A percentile compares a stretch with the other conserved stretches of the same genome.
Conservation (phyloP, 2,329 filamentous ascomycete genomes). For the Moelleriella libera region DNA sequence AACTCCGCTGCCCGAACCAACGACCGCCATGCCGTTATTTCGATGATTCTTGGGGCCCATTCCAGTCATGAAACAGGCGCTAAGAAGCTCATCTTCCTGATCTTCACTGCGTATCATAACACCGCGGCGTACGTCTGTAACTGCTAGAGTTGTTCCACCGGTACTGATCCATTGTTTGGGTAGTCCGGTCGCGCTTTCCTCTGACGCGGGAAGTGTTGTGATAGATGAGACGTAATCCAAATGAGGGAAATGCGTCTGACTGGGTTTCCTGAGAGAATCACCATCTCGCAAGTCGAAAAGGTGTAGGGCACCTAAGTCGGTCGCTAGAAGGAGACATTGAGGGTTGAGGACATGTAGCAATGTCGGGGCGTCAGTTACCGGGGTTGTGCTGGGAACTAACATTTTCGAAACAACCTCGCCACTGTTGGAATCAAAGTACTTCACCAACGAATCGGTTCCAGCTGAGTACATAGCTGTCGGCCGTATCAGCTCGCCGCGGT, state of each 20-base stretch:
- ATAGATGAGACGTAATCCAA: conserved; percentile 87
- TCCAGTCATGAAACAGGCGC: conserved; percentile 63
- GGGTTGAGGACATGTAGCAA: conserved; percentile 74
- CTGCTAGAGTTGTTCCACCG: conserved; percentile 77
- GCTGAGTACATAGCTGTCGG: conserved; percentile 44
- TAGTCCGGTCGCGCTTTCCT: conserved; percentile 73
- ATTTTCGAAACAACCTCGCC: conserved; percentile 71
- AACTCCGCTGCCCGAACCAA: conserved; percentile 63
- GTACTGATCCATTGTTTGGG: conserved; percentile 93
- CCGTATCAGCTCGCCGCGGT: not conserved
- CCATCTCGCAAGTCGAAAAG: conserved; percentile 67
- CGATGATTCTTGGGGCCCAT: conserved; percentile 51
- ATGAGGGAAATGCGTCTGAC: conserved; percentile 75
- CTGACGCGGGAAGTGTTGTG: conserved; percentile 65
- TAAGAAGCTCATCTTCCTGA: conserved; percentile 87
- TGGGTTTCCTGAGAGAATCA: conserved; percentile 46
- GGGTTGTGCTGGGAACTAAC: conserved; percentile 47
- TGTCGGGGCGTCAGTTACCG: conserved; percentile 56
- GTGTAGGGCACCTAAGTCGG: conserved; percentile 80
- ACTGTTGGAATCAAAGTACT: conserved; percentile 41
- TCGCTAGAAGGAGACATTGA: conserved; percentile 75
- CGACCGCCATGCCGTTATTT: conserved; percentile 63
- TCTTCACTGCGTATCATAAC: conserved; percentile 84
- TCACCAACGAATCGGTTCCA: conserved; percentile 44
- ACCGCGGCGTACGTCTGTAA: conserved; percentile 77